Evolutionary conservation across 2,329 filamentous ascomycete species (phyloP), one percentile per base, ranked within the genome.

Genomic region (Mycosphaerelloides madeirae): DNA sequence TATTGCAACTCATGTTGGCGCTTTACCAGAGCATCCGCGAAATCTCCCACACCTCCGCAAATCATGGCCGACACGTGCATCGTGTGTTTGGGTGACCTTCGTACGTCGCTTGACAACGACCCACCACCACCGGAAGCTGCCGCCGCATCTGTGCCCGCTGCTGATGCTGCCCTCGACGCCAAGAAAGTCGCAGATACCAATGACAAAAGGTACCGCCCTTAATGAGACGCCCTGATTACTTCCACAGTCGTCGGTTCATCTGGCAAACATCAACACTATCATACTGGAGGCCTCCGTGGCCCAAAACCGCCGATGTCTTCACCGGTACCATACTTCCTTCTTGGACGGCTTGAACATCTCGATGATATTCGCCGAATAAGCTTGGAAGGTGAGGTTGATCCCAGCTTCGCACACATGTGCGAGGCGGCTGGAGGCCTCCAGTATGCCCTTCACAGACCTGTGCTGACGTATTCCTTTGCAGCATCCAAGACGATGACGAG

Each of bases 21-120:
- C 36, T 32, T 47, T 38, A 39, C 44, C 37, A 42, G 25, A 9
- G 22, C 49, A 41, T 37, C 29, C 36, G 39, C 19, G 19, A 43
- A 43, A 12, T 41, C 38, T 33, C 47, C 38, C 18, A 28, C 41
- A 34, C 44, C 35, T 29, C 41, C 31, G 46, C 32, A 44, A 45
- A 44, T 45, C 55, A 83, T 81, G 80, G 77, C 79, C 68, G 80
- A 83, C 66, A 80, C 78, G 59, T 84, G 81, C 69, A 84, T 84
- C 69, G 81, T 84, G 65, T 84, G 81, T 72, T 73, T 84, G 71
- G 80, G 80, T 72, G 80, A 84, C 72, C 77, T 84, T 69, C 77
- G 74, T 68, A 74, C 72, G 70, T 72, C 70, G 66, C 70, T 71
- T 68, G 72, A 71, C 68, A 72, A 73, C 62, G 68, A 68, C 62